These are phyloP conservation scores for Dalbergia cochinchinensis DNA, from an alignment of 306 rosid species.

Conservation along the genomic window DNA sequence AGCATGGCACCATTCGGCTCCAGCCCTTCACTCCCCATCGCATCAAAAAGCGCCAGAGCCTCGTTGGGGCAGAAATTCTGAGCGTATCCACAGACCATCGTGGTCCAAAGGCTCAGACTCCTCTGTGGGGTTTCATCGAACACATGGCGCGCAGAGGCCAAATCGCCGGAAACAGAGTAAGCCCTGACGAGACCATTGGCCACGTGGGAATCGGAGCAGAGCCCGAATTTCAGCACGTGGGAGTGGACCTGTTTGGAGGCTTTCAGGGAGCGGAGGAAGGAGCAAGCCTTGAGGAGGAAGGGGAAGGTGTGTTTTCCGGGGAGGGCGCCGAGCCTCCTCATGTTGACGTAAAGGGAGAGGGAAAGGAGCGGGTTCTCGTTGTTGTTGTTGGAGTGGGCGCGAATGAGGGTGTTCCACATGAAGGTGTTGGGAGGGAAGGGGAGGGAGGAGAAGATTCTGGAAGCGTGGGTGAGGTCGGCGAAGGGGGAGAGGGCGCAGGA, in stretches of 20 bases:
- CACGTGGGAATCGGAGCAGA: constrained; percentile 50
- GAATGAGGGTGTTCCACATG: constrained; percentile 63
- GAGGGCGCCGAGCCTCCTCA: constrained; percentile 49
- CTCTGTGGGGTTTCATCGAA: constrained; percentile 48
- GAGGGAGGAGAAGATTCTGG: constrained; percentile 42
- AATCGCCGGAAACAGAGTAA: constrained; percentile 46
- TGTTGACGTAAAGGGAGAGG: constrained; percentile 42
- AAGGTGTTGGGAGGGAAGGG: constrained; percentile 50
- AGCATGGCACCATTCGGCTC: constrained; percentile 53
- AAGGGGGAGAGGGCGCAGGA: constrained; percentile 51
- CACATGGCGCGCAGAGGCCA: constrained; percentile 43
- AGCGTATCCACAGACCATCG: constrained; percentile 55
- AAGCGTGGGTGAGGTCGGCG: constrained; percentile 49
- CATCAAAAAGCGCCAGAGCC: constrained; percentile 55
- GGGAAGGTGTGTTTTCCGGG: constrained; percentile 65
- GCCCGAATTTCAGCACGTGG: constrained; percentile 55
- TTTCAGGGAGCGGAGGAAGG: constrained; percentile 18
- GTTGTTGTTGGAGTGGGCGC: constrained; percentile 47
- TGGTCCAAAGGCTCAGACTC: constrained; percentile 55
- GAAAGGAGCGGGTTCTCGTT: constrained; percentile 31
- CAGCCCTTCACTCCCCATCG: constrained; percentile 52
- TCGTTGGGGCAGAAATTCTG: constrained; percentile 55
- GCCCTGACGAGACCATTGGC: constrained; percentile 50
- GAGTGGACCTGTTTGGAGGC: constrained; percentile 51
- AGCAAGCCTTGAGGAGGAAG: constrained; percentile 58